Percentiles rank a stretch among this genome's conserved stretches.
phyloP scores from a whole-genome alignment of 78 protist genomes.

The Dictyostelium brefeldianum region DNA sequence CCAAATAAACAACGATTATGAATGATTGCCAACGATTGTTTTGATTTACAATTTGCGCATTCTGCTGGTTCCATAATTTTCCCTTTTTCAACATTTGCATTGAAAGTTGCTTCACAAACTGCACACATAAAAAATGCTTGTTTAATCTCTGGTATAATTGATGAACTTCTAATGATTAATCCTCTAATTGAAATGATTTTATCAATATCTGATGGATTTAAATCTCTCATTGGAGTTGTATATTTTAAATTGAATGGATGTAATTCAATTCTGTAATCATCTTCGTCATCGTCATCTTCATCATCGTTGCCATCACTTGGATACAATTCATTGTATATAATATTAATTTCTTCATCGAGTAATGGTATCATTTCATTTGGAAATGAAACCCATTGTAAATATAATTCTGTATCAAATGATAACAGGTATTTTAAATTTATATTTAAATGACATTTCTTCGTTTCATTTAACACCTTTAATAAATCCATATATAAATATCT shows the following conservation, averaged over 20 bases:
- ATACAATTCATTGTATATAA: slow-evolving; percentile 9
- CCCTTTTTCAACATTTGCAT: slow-evolving; percentile 65
- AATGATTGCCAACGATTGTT: slow-evolving; percentile 77
- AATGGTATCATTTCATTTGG: slow-evolving; percentile 68
- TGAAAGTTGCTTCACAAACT: slow-evolving; percentile 66
- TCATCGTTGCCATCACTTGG: background rate
- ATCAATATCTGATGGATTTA: slow-evolving; percentile 95
- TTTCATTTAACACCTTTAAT: background rate
- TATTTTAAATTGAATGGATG: slow-evolving; percentile 84
- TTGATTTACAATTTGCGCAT: slow-evolving; percentile 82
- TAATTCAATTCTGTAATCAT: slow-evolving; percentile 25
- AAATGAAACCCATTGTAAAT: slow-evolving; percentile 35
- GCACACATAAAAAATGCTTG: slow-evolving; percentile 84
- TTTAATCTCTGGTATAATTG: slow-evolving; percentile 94
- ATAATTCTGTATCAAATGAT: slow-evolving; percentile 13
- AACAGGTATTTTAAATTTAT: slow-evolving; percentile 29
- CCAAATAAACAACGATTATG: slow-evolving; percentile 96
- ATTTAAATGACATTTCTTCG: slow-evolving; percentile 18
- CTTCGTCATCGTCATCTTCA: background rate
- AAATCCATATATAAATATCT: slow-evolving; percentile 21
- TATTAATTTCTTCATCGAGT: slow-evolving; percentile 44
- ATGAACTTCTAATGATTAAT: slow-evolving; percentile 92
- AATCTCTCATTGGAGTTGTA: slow-evolving; percentile 85
- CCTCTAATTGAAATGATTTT: slow-evolving; percentile 94
- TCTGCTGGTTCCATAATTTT: slow-evolving; percentile 91